Evolutionary conservation across 805 yeast species (phyloP), one percentile per base, ranked within the genome.

Genomic region (Candida khao-thaluensis): DNA sequence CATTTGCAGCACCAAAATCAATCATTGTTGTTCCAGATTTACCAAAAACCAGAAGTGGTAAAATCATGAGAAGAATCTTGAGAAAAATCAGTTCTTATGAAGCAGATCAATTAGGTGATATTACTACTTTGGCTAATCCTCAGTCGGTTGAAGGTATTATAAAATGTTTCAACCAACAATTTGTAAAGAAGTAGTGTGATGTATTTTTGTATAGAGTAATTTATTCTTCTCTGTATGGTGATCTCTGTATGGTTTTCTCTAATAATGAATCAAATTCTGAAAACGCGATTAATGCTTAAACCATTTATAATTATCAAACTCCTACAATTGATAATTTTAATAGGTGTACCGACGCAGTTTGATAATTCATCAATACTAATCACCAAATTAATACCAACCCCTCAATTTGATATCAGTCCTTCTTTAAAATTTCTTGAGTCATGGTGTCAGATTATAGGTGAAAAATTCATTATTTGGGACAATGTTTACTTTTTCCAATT

Each of bases 41-140:
- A 61, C 93, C 93, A 56, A 84, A 84, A 74, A 84, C 93, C 9
- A 79, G 93, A 71, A 82, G 89, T 4, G 93, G 93, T 57, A 84
- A 84, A 69, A 84, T 84, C 52, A 84, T 84, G 93, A 80, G 93
- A 76, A 76, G 93, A 69, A 83, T 84, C 56, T 73, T 84, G 62
- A 77, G 93, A 68, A 84, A 84, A 69, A 71, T 84, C 44, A 68
- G 82, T 35, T 82, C 88, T 34, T 73, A 79, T 48, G 91, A 84
- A 64, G 84, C 82, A 47, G 90, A 84, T 57, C 88, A 82, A 65
- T 71, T 84, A 55, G 93, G 93, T 48, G 93, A 84, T 66, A 77
- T 81, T 45, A 71, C 87, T 25, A 84, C 93, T 11, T 74, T 84
- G 57, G 79, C 89, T 35, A 84, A 85, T 59, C 91, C 93, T 16